Percentiles rank a stretch among this genome's conserved stretches.
Evolutionary conservation across 169 alveolate genomes (phyloP).

Genomic region (Ichthyophthirius multifiliis): DNA sequence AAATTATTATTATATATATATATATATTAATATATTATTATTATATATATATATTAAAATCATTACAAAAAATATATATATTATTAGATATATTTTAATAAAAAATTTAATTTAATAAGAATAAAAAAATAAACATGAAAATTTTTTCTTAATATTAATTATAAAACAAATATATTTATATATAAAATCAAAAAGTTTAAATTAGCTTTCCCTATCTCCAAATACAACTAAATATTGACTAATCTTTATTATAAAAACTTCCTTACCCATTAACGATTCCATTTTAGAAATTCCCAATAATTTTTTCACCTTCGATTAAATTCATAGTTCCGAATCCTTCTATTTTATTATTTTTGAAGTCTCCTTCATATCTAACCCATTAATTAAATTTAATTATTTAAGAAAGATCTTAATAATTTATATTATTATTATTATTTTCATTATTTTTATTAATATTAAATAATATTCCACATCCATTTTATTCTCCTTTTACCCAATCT

Average conservation of each 20-base stretch:
- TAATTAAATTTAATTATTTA: background rate
- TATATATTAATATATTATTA: no score
- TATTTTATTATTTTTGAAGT: background rate
- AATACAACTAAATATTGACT: no score
- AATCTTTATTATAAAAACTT: background rate
- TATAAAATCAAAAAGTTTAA: no score
- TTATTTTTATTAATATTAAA: background rate
- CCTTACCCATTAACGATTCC: background rate
- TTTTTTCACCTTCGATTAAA: background rate
- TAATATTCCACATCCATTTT: background rate
- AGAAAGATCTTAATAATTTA: background rate
- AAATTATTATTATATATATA: no score
- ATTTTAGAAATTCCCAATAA: background rate
- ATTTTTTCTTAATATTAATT: no score
- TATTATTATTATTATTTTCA: background rate
- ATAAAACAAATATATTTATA: no score
- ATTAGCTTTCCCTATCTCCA: no score
- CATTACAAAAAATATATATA: no score
- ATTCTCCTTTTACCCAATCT: background rate
- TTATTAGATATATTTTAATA: no score
- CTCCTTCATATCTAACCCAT: constrained; percentile 4
- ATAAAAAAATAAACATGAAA: no score
- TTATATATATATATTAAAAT: no score
- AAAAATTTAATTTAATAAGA: no score
- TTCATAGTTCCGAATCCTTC: background rate